Base-by-base conservation (phyloP, 2,329 filamentous ascomycete species). In the Trichoderma breve region DNA sequence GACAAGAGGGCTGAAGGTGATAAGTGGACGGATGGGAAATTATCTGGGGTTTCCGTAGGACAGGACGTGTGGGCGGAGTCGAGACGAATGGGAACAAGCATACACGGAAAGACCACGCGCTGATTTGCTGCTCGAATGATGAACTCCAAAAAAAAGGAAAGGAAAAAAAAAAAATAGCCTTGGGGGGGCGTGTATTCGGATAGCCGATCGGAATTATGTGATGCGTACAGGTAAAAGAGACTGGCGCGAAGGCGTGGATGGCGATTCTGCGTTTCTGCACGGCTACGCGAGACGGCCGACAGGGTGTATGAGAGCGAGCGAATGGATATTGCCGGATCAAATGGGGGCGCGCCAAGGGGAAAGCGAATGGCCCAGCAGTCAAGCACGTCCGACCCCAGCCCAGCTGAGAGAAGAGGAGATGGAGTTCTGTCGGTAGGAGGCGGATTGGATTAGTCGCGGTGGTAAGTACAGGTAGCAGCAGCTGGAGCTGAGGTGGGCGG, bases 1-100 rank as follows among this genome's bases (percentile, higher is more conserved):
- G 77, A 81, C 79, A 76, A 76, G 74, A 79, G 66, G 66, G 77
- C 77, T 77, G 77, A 77, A 74, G 30, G 76, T 74, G 74, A 74
- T 71, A 72, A 72, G 36, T 60, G 53, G 66, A 34, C 71, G 71
- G 73, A 72, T 74, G 74, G 76, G 75, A 76, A 73, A 76, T 74
- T 68, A 72, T 76, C 75, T 75, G 75, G 75, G 75, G 74, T 76
- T 67, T 73, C 73, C 68, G 75, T 75, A 74, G 75, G 74, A 76
- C 74, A 74, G 65, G 71, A 64, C 21, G 71, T 24, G 63, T 47
- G 71, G 43, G 66, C 64, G 55, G 71, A 60, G 65, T 62, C 57
- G 58, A 62, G 64, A 26, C 51, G 64, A 65, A 57, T 70, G 55
- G 60, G 71, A 28, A 43, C 67, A 70, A 72, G 63, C 57, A 62